A percentile compares a stretch with the other conserved stretches of the same genome.
Evolutionary conservation across 2,329 filamentous ascomycete species (phyloP).

Genomic region (Leptographium radiaticola): DNA sequence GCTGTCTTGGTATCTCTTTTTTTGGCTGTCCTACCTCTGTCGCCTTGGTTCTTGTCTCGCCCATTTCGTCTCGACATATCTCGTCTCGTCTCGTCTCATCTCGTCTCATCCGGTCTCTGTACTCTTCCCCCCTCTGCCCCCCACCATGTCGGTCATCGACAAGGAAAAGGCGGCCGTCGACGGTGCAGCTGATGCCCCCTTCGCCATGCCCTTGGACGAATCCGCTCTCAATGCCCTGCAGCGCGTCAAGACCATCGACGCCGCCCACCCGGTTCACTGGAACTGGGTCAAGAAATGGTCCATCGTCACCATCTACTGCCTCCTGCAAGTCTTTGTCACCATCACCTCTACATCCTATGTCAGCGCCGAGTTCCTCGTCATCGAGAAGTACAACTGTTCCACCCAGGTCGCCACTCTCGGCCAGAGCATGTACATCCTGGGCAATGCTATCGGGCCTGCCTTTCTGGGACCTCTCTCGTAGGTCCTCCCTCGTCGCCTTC

Average conservation of each 20-base stretch:
- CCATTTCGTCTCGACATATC: background rate
- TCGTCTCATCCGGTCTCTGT: background rate
- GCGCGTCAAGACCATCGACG: conserved; percentile 1
- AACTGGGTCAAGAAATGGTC: conserved; percentile 2
- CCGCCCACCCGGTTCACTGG: conserved; percentile 4
- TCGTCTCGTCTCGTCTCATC: background rate
- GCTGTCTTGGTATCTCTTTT: no score
- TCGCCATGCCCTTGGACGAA: background rate
- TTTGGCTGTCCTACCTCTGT: background rate
- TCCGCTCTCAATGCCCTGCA: background rate
- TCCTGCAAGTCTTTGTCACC: conserved; percentile 5
- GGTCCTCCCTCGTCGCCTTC: background rate
- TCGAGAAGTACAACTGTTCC: conserved; percentile 2
- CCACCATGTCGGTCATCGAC: background rate
- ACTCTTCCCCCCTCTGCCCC: background rate
- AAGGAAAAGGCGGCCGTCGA: background rate
- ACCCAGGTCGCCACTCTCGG: conserved; percentile 3
- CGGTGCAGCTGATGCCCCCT: background rate
- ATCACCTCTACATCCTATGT: conserved; percentile 5
- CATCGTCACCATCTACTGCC: conserved; percentile 4
- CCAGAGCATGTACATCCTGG: conserved; percentile 6
- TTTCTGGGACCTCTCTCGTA: conserved; percentile 5
- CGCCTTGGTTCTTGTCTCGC: background rate
- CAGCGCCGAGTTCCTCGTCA: conserved; percentile 6
- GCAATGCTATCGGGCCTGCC: conserved; percentile 4